Evolutionary conservation across 108 stramenopile species (phyloP).

Genomic region (Cyclotella atomus): DNA sequence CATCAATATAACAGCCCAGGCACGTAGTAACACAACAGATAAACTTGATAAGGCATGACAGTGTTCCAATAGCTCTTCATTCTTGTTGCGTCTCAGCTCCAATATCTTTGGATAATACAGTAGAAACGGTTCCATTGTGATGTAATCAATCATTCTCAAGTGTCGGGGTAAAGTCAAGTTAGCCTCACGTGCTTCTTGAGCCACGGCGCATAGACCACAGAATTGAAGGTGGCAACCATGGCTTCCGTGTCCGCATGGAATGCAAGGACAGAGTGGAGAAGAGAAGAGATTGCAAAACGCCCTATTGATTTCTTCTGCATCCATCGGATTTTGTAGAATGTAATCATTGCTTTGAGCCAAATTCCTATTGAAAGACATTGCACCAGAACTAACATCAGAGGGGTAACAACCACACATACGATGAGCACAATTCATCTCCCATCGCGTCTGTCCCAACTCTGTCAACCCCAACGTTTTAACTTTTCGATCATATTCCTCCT

Average conservation of each 20-base stretch:
- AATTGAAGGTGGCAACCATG: constrained; percentile 61
- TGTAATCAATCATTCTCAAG: constrained; percentile 70
- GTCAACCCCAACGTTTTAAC: constrained; percentile 11
- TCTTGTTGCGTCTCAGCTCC: constrained; percentile 15
- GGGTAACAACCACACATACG: constrained; percentile 72
- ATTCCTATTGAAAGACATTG: not conserved
- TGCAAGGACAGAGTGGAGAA: constrained; percentile 21
- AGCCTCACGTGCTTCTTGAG: constrained; percentile 83
- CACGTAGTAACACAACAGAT: constrained; percentile 35
- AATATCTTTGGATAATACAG: constrained; percentile 65
- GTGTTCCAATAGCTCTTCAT: constrained; percentile 36
- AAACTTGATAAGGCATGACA: constrained; percentile 41
- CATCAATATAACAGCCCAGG: constrained; percentile 27
- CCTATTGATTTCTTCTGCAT: constrained; percentile 38
- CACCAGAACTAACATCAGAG: constrained; percentile 15
- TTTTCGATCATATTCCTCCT: constrained; percentile 32
- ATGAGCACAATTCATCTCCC: constrained; percentile 76
- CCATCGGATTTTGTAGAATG: not conserved
- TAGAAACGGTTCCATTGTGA: constrained; percentile 77
- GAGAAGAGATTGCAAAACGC: constrained; percentile 49
- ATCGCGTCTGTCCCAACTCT: constrained; percentile 62
- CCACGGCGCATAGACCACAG: constrained; percentile 78
- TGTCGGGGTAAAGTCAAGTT: constrained; percentile 54
- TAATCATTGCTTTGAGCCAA: not conserved
- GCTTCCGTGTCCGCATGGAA: constrained; percentile 46